Conservation (phyloP, 169 alveolate genomes). For the Perkinsus olseni region DNA sequence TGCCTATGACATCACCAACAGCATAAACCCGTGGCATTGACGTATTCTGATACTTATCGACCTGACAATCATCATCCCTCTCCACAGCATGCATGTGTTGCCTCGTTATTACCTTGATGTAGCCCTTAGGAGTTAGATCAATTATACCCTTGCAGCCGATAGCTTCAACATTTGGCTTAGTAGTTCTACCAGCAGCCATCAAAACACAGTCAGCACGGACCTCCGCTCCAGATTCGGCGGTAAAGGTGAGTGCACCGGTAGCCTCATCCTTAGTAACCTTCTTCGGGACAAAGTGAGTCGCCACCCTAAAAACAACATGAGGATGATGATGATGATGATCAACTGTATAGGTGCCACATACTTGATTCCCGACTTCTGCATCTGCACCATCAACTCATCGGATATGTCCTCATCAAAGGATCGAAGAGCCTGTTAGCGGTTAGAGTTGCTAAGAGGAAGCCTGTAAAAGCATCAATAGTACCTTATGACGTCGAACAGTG, state of each 20-base stretch:
- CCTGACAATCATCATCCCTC: neutral
- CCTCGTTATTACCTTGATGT: neutral
- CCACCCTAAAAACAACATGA: neutral
- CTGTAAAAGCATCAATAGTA: slow-evolving; percentile 41
- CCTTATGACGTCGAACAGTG: slow-evolving; percentile 49
- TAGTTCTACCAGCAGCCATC: neutral
- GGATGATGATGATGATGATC: neutral
- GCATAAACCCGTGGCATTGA: slow-evolving; percentile 63
- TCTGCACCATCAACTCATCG: slow-evolving; percentile 22
- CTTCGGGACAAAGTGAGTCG: neutral
- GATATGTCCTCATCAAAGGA: slow-evolving; percentile 49
- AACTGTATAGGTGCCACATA: slow-evolving; percentile 8
- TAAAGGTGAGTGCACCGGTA: neutral
- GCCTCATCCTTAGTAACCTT: neutral
- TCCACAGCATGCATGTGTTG: neutral
- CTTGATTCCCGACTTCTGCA: slow-evolving; percentile 39
- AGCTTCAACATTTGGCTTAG: neutral
- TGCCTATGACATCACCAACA: slow-evolving; percentile 39
- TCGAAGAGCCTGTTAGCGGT: neutral
- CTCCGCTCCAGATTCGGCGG: neutral
- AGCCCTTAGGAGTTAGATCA: neutral
- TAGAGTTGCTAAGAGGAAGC: neutral
- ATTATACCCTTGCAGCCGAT: neutral
- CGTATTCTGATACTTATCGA: neutral
- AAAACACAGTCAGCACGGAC: neutral